phyloP scores from a whole-genome alignment of 495 filamentous ascomycete species.

The Lophiostoma macrostomum region DNA sequence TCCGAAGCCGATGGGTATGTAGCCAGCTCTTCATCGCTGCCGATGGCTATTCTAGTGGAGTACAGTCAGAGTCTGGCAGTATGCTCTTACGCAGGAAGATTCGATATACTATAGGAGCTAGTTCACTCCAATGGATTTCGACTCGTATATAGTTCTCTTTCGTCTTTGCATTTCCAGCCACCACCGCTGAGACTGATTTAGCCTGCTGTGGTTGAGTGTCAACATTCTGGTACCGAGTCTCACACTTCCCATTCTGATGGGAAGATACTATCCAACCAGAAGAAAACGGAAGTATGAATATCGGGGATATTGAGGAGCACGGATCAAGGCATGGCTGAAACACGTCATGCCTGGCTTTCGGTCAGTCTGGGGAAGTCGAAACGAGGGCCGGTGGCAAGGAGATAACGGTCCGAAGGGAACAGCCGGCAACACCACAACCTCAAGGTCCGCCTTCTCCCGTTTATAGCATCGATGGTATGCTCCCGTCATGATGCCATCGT shows the following conservation, averaged over 20 bases:
- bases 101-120: too few relatives aligned
- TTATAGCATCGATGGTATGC: conserved; percentile 11
- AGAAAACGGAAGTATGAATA: conserved; percentile 12
- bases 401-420: conserved; percentile 11
- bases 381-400: conserved; percentile 15
- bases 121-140: not conserved
- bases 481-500: too few relatives aligned
- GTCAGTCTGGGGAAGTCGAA: conserved; percentile 8
- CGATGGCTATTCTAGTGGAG: too few relatives aligned
- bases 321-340: conserved; percentile 19
- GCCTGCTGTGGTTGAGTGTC: conserved; percentile 27
- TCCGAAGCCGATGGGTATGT: conserved; percentile 17
- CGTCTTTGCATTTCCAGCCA: conserved; percentile 3
- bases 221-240: conserved; percentile 20
- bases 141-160: conserved; percentile 22
- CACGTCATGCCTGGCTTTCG: conserved; percentile 25
- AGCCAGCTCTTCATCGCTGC: conserved; percentile 22
- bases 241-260: conserved; percentile 3
- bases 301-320: conserved; percentile 21
- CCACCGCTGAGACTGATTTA: conserved; percentile 26
- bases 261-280: conserved; percentile 15
- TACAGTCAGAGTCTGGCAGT: too few relatives aligned
- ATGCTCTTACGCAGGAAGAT: too few relatives aligned
- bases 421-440: conserved; percentile 6
- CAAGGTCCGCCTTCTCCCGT: not conserved